Evolutionary conservation across 768 basidiomycete genomes (phyloP), one percentile per base, ranked within the genome.

Genomic region (Rhodosporidiobolus sp.): DNA sequence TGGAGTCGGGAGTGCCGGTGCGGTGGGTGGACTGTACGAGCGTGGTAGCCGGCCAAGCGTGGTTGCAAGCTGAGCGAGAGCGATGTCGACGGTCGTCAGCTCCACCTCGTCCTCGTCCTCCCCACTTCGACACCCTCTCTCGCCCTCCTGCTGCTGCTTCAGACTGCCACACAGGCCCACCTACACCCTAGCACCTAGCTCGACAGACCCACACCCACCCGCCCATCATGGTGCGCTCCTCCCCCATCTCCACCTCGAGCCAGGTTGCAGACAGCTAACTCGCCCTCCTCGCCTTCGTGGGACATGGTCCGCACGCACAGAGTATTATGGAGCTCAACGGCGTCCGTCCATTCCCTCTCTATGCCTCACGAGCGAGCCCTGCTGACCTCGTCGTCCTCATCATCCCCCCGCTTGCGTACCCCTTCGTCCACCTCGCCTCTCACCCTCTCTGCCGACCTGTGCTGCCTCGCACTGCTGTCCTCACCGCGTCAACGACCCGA

Each of bases 291-390:
- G 22, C 24, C 45, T 38, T 11, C 6, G 24, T 7, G 3, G 45
- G 4, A 11, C 22, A 14, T 22, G 26, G 38, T 10, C 34, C 20
- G 32, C 30, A 34, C 26, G 4, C 14, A n/a, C 43, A 71, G 74
- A 62, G 56, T 35, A 71, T 75, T 67, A 75, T 75, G 74, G 74
- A 75, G 61, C 63, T 75, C 34, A 75, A 75, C 67, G 74, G 74
- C 35, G 74, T 75, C 24, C n/a, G 74, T 59, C 32, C 20, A 4
- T 32, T n/a, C 14, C 35, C 22, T 10, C 30, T 9, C 30, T 2
- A 16, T 3, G 14, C 4, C 46, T 0, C 0, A 4, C 5, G 35
- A 0, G 16, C 62, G 30, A 10, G 30, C 38, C 38, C 14, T 43
- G 38, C 65, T 48, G 43, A 28, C 48, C 28, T 11, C 7, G 17